Base-by-base conservation (phyloP, 2,329 filamentous ascomycete species). In the Exophiala oligosperma region DNA sequence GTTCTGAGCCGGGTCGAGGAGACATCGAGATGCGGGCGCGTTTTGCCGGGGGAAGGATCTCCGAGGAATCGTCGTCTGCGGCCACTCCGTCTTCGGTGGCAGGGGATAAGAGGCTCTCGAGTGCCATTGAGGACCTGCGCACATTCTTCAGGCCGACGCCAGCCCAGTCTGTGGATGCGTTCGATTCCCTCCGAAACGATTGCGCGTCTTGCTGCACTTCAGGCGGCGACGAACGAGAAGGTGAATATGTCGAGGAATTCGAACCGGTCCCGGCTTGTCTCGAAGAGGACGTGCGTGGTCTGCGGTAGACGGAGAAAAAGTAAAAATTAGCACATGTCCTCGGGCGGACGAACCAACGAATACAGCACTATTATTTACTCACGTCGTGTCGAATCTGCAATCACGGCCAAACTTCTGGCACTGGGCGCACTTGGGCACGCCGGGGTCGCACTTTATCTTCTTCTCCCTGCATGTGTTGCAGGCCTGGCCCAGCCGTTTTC, bases 381-480 rank as follows among this genome's bases (percentile, higher is more conserved):
- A 93, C 89, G 90, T 90, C 75, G 89, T 90, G 75, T 91, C 90
- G 70, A 91, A 92, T 74, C 88, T 88, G 82, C 92, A 96, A 17
- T 88, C 80, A 49, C 91, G 84, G 56, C 92, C 91, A 70, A 93
- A 93, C 76, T 96, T 96, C 71, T 94, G 89, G 72, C 92, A 97
- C 74, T 96, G 92, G 54, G 92, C 84, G 68, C 92, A 97, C 66
- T 91, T 91, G 40, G 90, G 90, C 64, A 85, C 88, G 67, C 92
- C 91, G 1, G 92, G 92, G 64, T 96, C 91, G 70, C 92, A 97
- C 74, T 96, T 96, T 77, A 97, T 96, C 80, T 96, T 97, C 84
- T 96, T 97, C 76, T 96, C 92, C 51, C 92, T 85, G 72, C 92
- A 97, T 11, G 91, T 94, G 58, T 96, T 82, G 70, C 92, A 97